Evolutionary conservation across 129 eudicot species (phyloP).

Genomic region (Apium graveolens): DNA sequence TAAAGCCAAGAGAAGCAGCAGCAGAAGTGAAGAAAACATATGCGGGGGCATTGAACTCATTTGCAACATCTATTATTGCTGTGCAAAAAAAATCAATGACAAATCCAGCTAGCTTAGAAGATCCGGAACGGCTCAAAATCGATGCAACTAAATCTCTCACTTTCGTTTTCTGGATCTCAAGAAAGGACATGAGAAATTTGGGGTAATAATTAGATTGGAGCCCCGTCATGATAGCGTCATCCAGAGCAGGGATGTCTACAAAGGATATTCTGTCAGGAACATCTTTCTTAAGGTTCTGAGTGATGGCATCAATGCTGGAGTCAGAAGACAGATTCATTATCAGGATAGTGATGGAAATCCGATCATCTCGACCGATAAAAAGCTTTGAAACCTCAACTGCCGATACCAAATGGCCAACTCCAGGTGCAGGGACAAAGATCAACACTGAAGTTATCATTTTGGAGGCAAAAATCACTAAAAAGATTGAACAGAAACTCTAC

Average conservation of each 20-base stretch:
- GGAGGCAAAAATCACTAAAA: background rate
- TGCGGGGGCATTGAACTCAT: conserved; percentile 4
- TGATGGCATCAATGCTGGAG: background rate
- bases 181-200: background rate
- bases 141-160: background rate
- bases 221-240: background rate
- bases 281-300: background rate
- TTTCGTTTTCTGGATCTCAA: background rate
- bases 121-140: background rate
- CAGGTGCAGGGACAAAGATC: background rate
- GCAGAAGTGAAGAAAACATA: background rate
- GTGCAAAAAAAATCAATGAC: background rate
- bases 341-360: background rate
- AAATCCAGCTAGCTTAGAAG: background rate
- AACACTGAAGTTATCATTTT: background rate
- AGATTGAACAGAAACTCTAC: background rate
- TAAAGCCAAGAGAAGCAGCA: conserved; percentile 5
- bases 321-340: background rate
- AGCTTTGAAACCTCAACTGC: background rate
- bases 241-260: background rate
- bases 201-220: background rate
- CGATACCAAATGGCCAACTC: background rate
- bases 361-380: background rate
- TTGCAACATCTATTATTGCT: background rate
- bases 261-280: background rate